A percentile compares a stretch with the other conserved stretches of the same genome.
Evolutionary conservation across 805 yeast species (phyloP).

Genomic region (Blastobotrys robertii): DNA sequence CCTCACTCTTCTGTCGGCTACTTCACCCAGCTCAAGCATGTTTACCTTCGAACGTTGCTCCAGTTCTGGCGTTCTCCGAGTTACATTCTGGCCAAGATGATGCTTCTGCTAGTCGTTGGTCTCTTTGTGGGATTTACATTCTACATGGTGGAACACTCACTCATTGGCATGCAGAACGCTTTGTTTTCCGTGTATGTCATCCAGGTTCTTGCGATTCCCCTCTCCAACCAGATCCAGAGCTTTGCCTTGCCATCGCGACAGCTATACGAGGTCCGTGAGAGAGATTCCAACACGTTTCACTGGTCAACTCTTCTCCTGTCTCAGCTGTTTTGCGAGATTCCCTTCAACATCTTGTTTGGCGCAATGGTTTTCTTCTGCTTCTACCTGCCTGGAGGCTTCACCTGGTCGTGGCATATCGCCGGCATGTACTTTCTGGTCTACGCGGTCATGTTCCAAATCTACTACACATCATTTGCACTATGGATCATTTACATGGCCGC

Average conservation of each 20-base stretch:
- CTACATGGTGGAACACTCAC: conserved; percentile 43
- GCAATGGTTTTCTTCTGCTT: conserved; percentile 44
- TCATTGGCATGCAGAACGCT: conserved; percentile 48
- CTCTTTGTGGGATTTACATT: conserved; percentile 68
- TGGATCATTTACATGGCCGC: conserved; percentile 50
- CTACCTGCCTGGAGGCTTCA: conserved; percentile 40
- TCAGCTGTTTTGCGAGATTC: conserved; percentile 48
- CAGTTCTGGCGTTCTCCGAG: conserved; percentile 52
- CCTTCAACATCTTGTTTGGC: conserved; percentile 42
- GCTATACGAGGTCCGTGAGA: conserved; percentile 59
- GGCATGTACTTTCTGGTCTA: conserved; percentile 43
- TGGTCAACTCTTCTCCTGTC: conserved; percentile 52
- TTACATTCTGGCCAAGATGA: conserved; percentile 52
- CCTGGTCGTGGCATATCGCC: conserved; percentile 36
- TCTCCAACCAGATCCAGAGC: conserved; percentile 53
- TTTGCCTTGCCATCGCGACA: conserved; percentile 49
- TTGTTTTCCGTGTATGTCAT: conserved; percentile 53
- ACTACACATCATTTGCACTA: conserved; percentile 43
- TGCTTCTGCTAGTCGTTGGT: conserved; percentile 40
- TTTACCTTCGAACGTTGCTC: conserved; percentile 33
- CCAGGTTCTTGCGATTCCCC: conserved; percentile 44
- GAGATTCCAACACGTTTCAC: conserved; percentile 60
- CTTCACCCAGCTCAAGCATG: conserved; percentile 33
- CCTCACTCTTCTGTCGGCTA: conserved; percentile 30
- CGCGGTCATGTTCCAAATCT: conserved; percentile 40